Evolutionary conservation across 2,329 filamentous ascomycete species (phyloP), one percentile per base, ranked within the genome.

Genomic region (Aspergillus pseudoglaucus): DNA sequence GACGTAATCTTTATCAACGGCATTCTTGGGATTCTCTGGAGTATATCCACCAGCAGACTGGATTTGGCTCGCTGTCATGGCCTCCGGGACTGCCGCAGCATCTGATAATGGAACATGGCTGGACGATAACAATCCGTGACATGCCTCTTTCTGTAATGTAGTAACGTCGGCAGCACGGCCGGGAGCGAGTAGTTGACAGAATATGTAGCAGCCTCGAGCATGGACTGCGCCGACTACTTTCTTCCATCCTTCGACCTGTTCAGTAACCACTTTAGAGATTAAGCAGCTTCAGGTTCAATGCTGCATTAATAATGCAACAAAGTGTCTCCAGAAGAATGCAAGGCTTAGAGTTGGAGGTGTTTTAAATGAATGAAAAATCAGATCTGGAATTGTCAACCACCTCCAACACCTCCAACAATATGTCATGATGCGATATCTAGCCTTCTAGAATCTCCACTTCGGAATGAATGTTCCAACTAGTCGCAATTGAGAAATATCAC

Each of bases 221-320:
- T 87, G 84, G 0, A 87, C 80, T 1, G 76, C 78, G n/a, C 80
- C 74, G 3, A 77, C 81, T 40, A 86, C 68, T 1, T 70, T 63
- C 53, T 74, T 79, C 83, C 83, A 87, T 0, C 69, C 76, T 0
- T 66, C 67, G 17, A 83, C 66, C 50, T 84, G 80, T 7, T 69
- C 7, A 5, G 7, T 4, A 12, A 5, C 1, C 9, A 30, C 9
- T 12, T 30, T 30, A 4, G 10, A 30, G 10, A 2, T 30, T 12
- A 3, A 20, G 20, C n/a, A n/a, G 20, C 0, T 12, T 30, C 10
- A 30, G 1, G 9, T 10, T 5, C 25, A 30, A 10, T 27, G 8
- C 25, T 30, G 10, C 9, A 12, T 30, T 30, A 12, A 30, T 12
- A 30, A 30, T 30, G 9, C 9, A 25, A 30, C 12, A 12, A 27